These are phyloP conservation scores for Phalaenopsis aphrodite DNA, from an alignment of 106 monocot species.

Conservation along the genomic window DNA sequence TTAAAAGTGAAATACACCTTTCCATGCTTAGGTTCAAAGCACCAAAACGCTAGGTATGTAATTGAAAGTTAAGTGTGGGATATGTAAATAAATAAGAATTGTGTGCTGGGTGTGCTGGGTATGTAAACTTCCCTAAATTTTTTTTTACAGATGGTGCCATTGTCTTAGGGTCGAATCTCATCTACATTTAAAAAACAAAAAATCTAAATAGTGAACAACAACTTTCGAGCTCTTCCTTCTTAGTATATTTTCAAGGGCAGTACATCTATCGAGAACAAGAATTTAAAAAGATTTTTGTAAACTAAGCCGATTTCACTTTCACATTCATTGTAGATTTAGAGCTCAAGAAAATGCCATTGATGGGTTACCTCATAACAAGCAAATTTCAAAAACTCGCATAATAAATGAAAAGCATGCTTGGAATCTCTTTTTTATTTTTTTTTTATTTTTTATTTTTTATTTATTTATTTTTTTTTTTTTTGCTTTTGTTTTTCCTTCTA, in stretches of 20 bases:
- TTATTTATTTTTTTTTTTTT: no score
- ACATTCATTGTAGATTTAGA: neutral
- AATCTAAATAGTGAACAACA: neutral
- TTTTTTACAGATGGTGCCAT: neutral
- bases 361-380: neutral
- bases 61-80: no score
- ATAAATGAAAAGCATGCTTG: neutral
- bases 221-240: neutral
- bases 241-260: neutral
- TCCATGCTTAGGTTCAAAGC: no score
- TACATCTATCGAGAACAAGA: neutral
- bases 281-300: neutral
- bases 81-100: no score
- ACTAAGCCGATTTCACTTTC: neutral
- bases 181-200: neutral
- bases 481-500: no score
- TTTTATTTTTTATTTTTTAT: no score
- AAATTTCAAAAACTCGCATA: neutral
- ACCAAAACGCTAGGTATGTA: no score
- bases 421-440: no score
- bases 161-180: neutral
- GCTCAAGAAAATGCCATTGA: neutral
- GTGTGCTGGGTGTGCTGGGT: no score
- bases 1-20: no score
- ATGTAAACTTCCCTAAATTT: no score